Percentiles rank a stretch among this genome's conserved stretches.
Evolutionary conservation across 176 grass and related monocot genomes (phyloP).

Genomic region (Panicum miliaceum): DNA sequence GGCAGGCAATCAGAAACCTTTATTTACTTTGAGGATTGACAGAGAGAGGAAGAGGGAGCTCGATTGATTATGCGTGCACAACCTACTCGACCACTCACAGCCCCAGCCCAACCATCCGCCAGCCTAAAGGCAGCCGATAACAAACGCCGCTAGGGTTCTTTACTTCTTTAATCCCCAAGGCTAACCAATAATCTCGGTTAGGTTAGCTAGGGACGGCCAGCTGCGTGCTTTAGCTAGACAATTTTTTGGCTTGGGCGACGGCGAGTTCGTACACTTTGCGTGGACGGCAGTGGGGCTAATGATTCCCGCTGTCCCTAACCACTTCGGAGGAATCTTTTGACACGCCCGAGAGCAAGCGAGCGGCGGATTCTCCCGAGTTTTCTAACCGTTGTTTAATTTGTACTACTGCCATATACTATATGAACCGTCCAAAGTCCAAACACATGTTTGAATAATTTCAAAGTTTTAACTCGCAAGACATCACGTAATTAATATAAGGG

Average conservation of each 20-base stretch:
- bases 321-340: constrained; percentile 44
- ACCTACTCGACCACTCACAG: background rate
- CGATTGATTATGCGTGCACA: constrained; percentile 20
- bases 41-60: background rate
- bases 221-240: background rate
- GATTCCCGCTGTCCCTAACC: constrained; percentile 42
- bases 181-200: background rate
- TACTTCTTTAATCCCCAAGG: background rate
- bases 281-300: constrained; percentile 38
- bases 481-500: too few species aligned
- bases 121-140: constrained; percentile 6
- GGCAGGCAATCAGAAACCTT: background rate
- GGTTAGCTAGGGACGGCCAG: background rate
- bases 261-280: background rate
- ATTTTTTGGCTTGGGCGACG: background rate
- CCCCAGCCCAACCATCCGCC: background rate
- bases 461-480: background rate
- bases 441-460: background rate
- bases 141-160: background rate
- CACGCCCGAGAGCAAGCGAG: background rate
- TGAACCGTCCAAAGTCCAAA: background rate
- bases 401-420: background rate
- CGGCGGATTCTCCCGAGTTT: background rate
- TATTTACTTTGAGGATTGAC: background rate
- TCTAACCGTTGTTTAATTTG: background rate